Evolutionary conservation across 768 basidiomycete genomes (phyloP).

Genomic region (Roridomyces roridus): DNA sequence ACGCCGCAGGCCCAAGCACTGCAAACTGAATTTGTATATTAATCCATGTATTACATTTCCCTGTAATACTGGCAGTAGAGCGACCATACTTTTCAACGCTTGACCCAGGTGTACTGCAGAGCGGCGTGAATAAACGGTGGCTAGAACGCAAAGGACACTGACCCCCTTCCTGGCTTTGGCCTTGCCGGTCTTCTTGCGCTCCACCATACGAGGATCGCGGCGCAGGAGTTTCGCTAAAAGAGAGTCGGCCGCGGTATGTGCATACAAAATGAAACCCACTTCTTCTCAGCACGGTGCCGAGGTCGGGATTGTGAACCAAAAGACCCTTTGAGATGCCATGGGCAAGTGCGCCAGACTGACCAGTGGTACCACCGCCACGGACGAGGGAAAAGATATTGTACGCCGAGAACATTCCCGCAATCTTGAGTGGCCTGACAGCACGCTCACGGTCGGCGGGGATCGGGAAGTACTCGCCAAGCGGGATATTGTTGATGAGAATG

Average conservation of each 20-base stretch:
- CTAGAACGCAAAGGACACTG: conserved; percentile 38
- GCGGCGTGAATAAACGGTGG: conserved; percentile 17
- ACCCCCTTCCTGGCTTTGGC: conserved; percentile 94
- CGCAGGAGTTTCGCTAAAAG: conserved; percentile 78
- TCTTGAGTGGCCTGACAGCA: conserved; percentile 81
- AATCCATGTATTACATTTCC: no score
- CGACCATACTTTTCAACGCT: no score
- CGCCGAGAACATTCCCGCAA: conserved; percentile 83
- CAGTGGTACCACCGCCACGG: conserved; percentile 88
- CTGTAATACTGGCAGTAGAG: no score
- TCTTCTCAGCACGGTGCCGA: conserved; percentile 70
- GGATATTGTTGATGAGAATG: conserved; percentile 86
- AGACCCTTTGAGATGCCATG: conserved; percentile 80
- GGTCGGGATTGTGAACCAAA: conserved; percentile 70
- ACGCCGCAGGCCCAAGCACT: conserved; percentile 7
- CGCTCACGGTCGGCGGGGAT: conserved; percentile 78
- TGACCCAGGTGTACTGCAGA: conserved; percentile 91
- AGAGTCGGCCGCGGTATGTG: conserved; percentile 6
- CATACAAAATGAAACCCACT: conserved; percentile 52
- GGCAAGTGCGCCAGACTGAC: conserved; percentile 89
- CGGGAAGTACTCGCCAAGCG: conserved; percentile 81
- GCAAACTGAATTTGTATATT: not conserved
- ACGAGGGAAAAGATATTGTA: conserved; percentile 81
- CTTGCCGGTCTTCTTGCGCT: conserved; percentile 95
- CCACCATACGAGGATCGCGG: conserved; percentile 97